Evolutionary conservation across 352 stramenopile species (phyloP), one percentile per base, ranked within the genome.

Genomic region (Globisporangium paroecandrum): DNA sequence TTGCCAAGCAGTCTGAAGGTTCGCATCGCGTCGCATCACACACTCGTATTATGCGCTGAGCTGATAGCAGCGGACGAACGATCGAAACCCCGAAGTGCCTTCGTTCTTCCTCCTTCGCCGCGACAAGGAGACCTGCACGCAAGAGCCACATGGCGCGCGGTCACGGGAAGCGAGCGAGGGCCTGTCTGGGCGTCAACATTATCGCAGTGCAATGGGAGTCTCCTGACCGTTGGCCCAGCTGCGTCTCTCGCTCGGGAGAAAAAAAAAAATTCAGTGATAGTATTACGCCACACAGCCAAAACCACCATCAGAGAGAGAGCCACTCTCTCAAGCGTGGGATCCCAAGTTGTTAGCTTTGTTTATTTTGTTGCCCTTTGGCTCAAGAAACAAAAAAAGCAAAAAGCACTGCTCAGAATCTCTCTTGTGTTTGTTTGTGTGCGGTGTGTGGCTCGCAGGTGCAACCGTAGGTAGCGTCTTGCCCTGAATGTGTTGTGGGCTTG

Each of bases 391-490:
- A 32, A 29, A 32, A 32, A 32, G 29, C 29, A 7, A 32, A 32
- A 38, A 38, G 32, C 32, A 55, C 47, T n/a, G n/a, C n/a, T 34
- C n/a, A 22, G 18, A 32, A 62, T 18, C 18, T 20, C 9, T 12
- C 22, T 34, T 10, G 13, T 58, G 13, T 34, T 58, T 36, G 54
- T 25, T 57, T 18, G 5, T 29, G 24, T 18, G 9, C 4, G 24
- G 24, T 36, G 24, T 34, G 53, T 36, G 25, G 22, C 22, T 58
- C 24, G 9, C 3, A 46, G 20, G 32, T 61, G 29, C 56, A 7
- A 47, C 29, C 20, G 29, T 61, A 47, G 29, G 56, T 61, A 47
- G 29, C n/a, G 56, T 61, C 56, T 61, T 61, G 56, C 20, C 32
- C 29, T 47, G 29, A 29, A 61, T 27, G 29, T 6, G 27, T 18